Evolutionary conservation across 2,329 filamentous ascomycete species (phyloP), one percentile per base, ranked within the genome.

Genomic region (Akanthomyces uredinophilus): DNA sequence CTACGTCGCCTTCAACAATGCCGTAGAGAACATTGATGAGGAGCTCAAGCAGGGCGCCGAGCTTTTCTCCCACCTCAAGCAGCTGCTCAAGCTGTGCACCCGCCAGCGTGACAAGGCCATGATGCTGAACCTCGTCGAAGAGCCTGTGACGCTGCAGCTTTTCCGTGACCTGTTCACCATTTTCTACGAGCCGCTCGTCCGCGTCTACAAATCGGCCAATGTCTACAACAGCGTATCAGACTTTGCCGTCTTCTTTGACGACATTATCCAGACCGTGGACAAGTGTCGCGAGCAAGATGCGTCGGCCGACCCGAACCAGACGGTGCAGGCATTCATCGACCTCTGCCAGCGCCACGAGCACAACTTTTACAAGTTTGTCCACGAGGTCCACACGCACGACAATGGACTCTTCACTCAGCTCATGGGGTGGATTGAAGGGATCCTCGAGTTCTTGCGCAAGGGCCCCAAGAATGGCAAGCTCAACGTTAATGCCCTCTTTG

Each of bases 331-430:
- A 18, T 99, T 99, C 71, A 99, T 99, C 70, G 95, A 99, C 71
- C 83, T 99, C 24, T 99, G 95, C 74, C 89, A 91, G 67, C 87
- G 95, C 49, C 95, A 99, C 73, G 92, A 99, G 75, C 87, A 96
- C 73, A 96, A 96, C 76, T 94, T 99, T 73, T 99, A 98, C 83
- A 98, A 96, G 74, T 99, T 99, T 73, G 90, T 99, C 4, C 95
- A 99, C 74, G 95, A 99, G 76, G 94, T 99, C 1, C 95, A 99
- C 72, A 87, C 91, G 7, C 94, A 99, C 70, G 95, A 99, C 73
- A 96, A 99, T 66, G 95, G 95, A 0, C 84, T 99, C 1, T 99
- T 99, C 69, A 93, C 92, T 41, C 91, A 96, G 69, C 83, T 99
- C 57, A 99, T 99, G 95, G 87, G 87, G 29, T 98, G 95, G 95